phyloP scores from a whole-genome alignment of 345 rosid genomes.

The Boechera divaricarpa region DNA sequence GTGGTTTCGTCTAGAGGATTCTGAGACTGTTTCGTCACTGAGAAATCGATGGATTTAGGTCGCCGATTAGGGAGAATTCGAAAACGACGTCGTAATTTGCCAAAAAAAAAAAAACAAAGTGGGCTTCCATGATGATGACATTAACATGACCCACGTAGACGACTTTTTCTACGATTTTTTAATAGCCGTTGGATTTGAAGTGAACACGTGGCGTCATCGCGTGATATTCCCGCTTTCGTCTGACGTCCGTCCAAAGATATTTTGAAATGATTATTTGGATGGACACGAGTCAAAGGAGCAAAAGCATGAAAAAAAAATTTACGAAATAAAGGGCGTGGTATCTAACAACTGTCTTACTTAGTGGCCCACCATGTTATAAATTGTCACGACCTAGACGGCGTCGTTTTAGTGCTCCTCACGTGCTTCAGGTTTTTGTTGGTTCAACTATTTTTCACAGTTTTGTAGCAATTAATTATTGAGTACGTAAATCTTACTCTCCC shows the following conservation, averaged over 20 bases:
- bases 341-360: constrained; percentile 40
- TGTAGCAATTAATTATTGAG: not conserved
- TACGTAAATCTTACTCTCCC: constrained; percentile 35
- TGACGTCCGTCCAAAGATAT: constrained; percentile 27
- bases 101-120: not conserved
- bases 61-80: not conserved
- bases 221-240: constrained; percentile 1
- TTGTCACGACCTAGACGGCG: constrained; percentile 31
- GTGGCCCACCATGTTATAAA: constrained; percentile 42
- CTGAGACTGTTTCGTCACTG: constrained; percentile 31
- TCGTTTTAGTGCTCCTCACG: constrained; percentile 46
- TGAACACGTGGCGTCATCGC: constrained; percentile 27
- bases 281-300: constrained; percentile 34
- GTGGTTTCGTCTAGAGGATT: constrained; percentile 37
- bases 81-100: constrained; percentile 19
- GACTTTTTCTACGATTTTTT: not conserved
- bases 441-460: not conserved
- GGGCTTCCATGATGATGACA: constrained; percentile 34
- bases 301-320: constrained; percentile 10
- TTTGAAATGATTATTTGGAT: not conserved
- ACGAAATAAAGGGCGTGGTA: constrained; percentile 38
- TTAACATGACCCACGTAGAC: not conserved
- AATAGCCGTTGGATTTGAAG: constrained; percentile 37
- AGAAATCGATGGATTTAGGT: constrained; percentile 16
- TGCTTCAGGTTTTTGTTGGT: constrained; percentile 2